Evolutionary conservation across 176 grass and related monocot genomes (phyloP).

Genomic region (Raddia guianensis): DNA sequence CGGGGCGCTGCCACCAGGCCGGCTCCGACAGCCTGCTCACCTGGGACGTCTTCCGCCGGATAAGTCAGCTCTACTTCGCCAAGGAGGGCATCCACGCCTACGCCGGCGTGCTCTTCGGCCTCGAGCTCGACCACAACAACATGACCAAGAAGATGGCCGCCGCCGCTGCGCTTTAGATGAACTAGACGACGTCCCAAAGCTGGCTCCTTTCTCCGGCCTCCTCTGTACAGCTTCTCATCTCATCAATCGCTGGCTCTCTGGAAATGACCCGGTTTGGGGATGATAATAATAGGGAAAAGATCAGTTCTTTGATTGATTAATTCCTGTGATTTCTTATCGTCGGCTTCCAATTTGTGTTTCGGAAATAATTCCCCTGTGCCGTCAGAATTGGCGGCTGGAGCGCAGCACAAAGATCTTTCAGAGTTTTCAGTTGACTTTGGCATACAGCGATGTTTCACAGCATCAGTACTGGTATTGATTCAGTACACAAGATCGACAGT

Average conservation of each 20-base stretch:
- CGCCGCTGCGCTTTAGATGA: neutral
- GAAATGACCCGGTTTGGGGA: neutral
- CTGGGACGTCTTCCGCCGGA: constrained; percentile 62
- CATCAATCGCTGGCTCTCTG: neutral
- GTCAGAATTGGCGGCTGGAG: too few relatives aligned
- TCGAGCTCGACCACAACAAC: constrained; percentile 39
- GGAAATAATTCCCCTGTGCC: too few relatives aligned
- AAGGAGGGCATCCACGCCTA: constrained; percentile 24
- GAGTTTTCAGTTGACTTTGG: too few relatives aligned
- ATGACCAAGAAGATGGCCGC: neutral
- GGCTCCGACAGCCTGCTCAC: constrained; percentile 85
- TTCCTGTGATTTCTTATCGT: neutral
- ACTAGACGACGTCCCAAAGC: neutral
- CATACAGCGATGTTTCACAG: too few relatives aligned
- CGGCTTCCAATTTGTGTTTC: neutral
- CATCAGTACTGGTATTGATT: neutral
- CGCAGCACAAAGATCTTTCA: too few relatives aligned
- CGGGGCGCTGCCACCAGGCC: constrained; percentile 68
- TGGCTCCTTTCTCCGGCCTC: neutral
- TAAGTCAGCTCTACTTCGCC: constrained; percentile 62
- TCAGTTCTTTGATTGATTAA: constrained; percentile 38
- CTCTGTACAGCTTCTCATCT: neutral
- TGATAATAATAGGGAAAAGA: neutral
- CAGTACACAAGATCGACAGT: neutral
- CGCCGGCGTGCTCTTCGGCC: constrained; percentile 56